Evolutionary conservation across 441 rosid species (phyloP), one percentile per base, ranked within the genome.

Genomic region (Adansonia rubrostipa): DNA sequence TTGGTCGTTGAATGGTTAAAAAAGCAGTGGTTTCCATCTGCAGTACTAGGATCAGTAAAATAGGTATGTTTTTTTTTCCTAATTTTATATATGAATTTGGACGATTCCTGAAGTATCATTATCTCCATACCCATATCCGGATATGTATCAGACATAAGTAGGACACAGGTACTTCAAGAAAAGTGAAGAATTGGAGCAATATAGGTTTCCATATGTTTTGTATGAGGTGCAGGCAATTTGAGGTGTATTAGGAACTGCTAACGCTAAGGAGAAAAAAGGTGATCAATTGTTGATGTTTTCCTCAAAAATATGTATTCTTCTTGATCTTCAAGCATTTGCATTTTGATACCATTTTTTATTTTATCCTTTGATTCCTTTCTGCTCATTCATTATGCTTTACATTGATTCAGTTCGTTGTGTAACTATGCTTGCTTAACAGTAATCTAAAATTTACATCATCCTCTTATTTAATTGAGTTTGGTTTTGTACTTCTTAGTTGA

Each of bases 321-420:
- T 75, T 80, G 74, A 80, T 77, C 80, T 60, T 51, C 74, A 74
- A 67, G 77, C 71, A 77, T 80, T 79, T 62, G 14, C 44, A 74
- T 50, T 62, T 53, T 14, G 42, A 28, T 17, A 33, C 44, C 17
- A 6, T 28, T 14, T 28, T 33, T 53, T 40, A 69, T 9, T 51
- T 47, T 17, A 17, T 48, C 15, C 56, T 44, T 7, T 44, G 47
- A 6, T 7, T 44, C 47, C 9, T 76, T 58, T 54, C 76, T 73
- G 81, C 19, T 47, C 57, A 65, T 78, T 40, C 40, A 5, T 56
- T 10, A 33, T 44, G 71, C 9, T 47, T 51, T 20, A 51, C 17
- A 13, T 63, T 6, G 48, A 53, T 56, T 80, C 20, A 56, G 22
- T 5, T 22, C 20, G 8, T 15, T 28, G 9, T 36, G 33, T 28